Evolutionary conservation across 2,329 filamentous ascomycete species (phyloP), one percentile per base, ranked within the genome.

Genomic region (Phoma sp.): DNA sequence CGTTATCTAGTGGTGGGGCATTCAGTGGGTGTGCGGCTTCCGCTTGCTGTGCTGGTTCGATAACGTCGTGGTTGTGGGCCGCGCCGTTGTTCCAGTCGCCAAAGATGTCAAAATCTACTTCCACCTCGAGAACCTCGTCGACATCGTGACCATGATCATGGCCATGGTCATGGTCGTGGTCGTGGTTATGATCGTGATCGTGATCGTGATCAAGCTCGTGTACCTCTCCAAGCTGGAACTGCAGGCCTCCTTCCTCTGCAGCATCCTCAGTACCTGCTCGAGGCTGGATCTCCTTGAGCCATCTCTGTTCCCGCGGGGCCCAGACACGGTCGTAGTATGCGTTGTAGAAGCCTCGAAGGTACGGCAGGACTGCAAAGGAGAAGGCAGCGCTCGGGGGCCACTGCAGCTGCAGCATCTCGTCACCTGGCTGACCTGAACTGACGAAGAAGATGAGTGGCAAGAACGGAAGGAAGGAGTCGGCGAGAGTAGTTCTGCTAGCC

Each of bases 351-450:
- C 81, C 81, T 46, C 87, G 83, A 2, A 89, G 65, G 60, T 89
- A 89, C 0, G 88, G 88, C 4, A 91, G 73, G 4, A 85, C 78
- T 2, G 87, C 85, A 60, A 91, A 84, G 2, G 86, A 84, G 61
- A 89, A 83, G 21, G 84, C 83, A 12, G 87, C 84, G 39, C 82
- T 85, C 1, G 88, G 88, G 3, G 88, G 87, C 86, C 86, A 88
- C 37, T 84, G 74, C n/a, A 85, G 73, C 56, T 87, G 81, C 4
- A 83, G 71, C 38, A 76, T 57, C 7, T 75, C 68, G 12, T 79
- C 74, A 32, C 70, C 66, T 1, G 72, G 65, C 6, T 80, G 78
- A 32, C 78, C 78, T n/a, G 81, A 81, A 23, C 79, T 83, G 33
- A 79, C 83, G 56, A 84, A 84, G 73, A 85, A 85, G 61, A 84